These are phyloP conservation scores for Euphorbia tirucalli DNA, from an alignment of 345 rosid genomes.

Conservation along the genomic window DNA sequence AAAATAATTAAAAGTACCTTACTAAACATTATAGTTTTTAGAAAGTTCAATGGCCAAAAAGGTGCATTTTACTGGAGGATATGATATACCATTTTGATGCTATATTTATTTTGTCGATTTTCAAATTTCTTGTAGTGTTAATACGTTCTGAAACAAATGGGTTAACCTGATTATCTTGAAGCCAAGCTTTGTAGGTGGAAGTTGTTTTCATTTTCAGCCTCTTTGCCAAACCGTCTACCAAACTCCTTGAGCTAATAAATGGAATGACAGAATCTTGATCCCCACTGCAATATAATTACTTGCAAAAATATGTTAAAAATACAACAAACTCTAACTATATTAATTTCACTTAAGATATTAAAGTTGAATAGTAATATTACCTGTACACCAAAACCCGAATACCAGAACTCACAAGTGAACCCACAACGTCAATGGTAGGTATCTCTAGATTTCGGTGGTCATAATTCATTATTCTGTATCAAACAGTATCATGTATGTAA, in stretches of 20 bases:
- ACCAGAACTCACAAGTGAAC: constrained; percentile 20
- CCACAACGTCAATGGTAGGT: constrained; percentile 24
- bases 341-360: background rate
- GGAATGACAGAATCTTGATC: constrained; percentile 27
- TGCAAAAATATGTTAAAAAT: too few relatives aligned
- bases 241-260: constrained; percentile 18
- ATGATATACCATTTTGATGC: too few relatives aligned
- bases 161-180: constrained; percentile 23
- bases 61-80: too few relatives aligned
- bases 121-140: too few relatives aligned
- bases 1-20: too few relatives aligned
- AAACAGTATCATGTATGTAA: background rate
- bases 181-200: constrained; percentile 14
- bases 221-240: constrained; percentile 7
- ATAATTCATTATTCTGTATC: constrained; percentile 16
- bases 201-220: constrained; percentile 14
- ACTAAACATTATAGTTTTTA: too few relatives aligned
- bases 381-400: constrained; percentile 22
- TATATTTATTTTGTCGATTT: too few relatives aligned
- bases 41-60: too few relatives aligned
- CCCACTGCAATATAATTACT: constrained; percentile 15
- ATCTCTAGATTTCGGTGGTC: constrained; percentile 8
- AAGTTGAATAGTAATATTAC: background rate
- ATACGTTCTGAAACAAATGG: too few relatives aligned
- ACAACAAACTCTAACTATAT: too few relatives aligned